Base-by-base conservation (phyloP, 805 yeast species). In the Metschnikowia lachancei region DNA sequence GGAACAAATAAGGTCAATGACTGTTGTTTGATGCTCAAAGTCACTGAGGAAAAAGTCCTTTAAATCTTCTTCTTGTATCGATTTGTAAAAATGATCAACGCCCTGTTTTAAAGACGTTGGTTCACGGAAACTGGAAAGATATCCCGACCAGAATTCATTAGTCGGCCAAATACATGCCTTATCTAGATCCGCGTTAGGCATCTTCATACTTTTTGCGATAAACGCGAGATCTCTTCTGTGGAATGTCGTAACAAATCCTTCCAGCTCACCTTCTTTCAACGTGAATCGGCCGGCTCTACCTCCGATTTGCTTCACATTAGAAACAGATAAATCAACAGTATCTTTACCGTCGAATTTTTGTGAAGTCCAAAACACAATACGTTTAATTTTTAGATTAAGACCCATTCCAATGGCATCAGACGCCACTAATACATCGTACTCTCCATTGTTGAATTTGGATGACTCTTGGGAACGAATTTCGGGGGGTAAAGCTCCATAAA, bases 391-490 rank as follows among this genome's bases (percentile, higher is more conserved):
- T 58, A 94, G 71, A 60, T 94, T 94, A 44, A 94, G 73, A 0
- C 99, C 99, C 97, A 94, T 92, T 2, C 99, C 99, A 51, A 94
- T 82, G 0, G 99, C 99, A 69, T 94, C 98, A 2, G 96, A 87
- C 1, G 99, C 98, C 6, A 94, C 87, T 32, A 94, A 70, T n/a
- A 87, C 76, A 57, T 91, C 94, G 52, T 81, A 85, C 30, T 77
- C 76, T 2, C 95, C 92, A n/a, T 61, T 67, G 60, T 94, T 94
- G 64, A 94, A 94, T 39, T 78, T 72, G 24, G 70, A 63, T 0
- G 97, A 96, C 60, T 94, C 97, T 53, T 81, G 80, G 2, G 89
- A 80, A 54, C 99, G 77, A 0, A 92, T 88, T 61, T 94, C 98
- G 0, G 98, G 96, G 0, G 99, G 99, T 36, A 94, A 70, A 0